A percentile compares a stretch with the other conserved stretches of the same genome.
Evolutionary conservation across 208 protist genomes (phyloP).

Genomic region (Trypanosoma mega): DNA sequence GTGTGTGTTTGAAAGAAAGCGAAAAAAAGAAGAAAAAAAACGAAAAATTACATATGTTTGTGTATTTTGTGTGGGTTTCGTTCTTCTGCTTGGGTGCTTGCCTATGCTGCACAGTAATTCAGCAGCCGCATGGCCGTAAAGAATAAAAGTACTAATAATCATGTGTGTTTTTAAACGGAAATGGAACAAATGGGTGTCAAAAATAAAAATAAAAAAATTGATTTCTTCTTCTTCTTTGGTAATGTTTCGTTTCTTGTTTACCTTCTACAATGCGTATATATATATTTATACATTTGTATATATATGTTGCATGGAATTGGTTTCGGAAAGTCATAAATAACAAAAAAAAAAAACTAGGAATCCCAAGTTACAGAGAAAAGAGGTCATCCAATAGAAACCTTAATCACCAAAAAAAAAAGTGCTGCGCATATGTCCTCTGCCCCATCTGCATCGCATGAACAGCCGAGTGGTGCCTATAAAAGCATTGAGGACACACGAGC

Average conservation of each 20-base stretch:
- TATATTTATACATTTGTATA: not conserved
- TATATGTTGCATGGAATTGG: not conserved
- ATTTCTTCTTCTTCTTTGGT: not conserved
- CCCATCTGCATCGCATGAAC: not conserved
- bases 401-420: not conserved
- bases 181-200: no score
- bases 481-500: slow-evolving; percentile 18
- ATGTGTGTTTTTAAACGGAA: no score
- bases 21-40: not conserved
- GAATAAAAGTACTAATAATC: no score
- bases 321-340: not conserved
- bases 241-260: not conserved
- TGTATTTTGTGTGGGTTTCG: slow-evolving; percentile 17
- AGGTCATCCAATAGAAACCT: not conserved
- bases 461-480: not conserved
- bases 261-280: not conserved
- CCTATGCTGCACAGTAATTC: slow-evolving; percentile 3
- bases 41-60: slow-evolving; percentile 6
- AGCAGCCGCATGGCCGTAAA: no score
- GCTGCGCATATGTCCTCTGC: not conserved
- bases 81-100: slow-evolving; percentile 3
- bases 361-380: not conserved
- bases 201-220: slow-evolving; percentile 1
- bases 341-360: not conserved
- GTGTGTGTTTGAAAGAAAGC: not conserved